These are phyloP conservation scores for Ziziphus jujuba DNA, from an alignment of 306 rosid species.

Conservation along the genomic window DNA sequence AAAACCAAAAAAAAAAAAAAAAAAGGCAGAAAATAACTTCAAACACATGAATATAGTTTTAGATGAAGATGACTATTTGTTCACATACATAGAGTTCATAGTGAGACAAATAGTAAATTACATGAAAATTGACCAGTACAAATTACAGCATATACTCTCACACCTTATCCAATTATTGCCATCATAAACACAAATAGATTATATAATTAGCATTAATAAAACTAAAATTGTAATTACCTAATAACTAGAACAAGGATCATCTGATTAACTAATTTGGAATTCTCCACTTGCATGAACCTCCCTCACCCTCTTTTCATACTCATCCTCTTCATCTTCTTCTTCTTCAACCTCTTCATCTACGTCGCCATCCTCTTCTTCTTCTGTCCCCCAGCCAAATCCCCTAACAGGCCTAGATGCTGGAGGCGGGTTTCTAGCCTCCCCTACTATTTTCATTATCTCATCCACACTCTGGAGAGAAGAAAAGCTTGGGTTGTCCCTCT, in stretches of 20 bases:
- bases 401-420: constrained; percentile 49
- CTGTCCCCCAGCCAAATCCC: constrained; percentile 66
- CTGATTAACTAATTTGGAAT: constrained; percentile 49
- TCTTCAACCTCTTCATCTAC: constrained; percentile 48
- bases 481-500: constrained; percentile 64
- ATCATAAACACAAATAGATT: constrained; percentile 41
- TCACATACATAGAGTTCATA: constrained; percentile 18
- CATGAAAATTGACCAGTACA: constrained; percentile 27
- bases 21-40: not conserved
- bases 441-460: constrained; percentile 70
- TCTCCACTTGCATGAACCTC: constrained; percentile 79
- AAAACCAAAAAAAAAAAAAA: not conserved
- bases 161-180: constrained; percentile 22
- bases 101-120: constrained; percentile 27
- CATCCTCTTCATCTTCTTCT: constrained; percentile 55
- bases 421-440: constrained; percentile 71
- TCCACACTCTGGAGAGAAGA: constrained; percentile 61
- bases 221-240: not conserved
- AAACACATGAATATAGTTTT: too few species aligned
- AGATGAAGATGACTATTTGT: constrained; percentile 22
- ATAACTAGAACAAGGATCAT: constrained; percentile 24
- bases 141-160: constrained; percentile 10
- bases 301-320: constrained; percentile 66
- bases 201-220: constrained; percentile 11
- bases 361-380: constrained; percentile 42